Percentiles rank a stretch among this genome's conserved stretches.
Conservation (phyloP, 768 basidiomycete species). For the Boletus rubescentipes region DNA sequence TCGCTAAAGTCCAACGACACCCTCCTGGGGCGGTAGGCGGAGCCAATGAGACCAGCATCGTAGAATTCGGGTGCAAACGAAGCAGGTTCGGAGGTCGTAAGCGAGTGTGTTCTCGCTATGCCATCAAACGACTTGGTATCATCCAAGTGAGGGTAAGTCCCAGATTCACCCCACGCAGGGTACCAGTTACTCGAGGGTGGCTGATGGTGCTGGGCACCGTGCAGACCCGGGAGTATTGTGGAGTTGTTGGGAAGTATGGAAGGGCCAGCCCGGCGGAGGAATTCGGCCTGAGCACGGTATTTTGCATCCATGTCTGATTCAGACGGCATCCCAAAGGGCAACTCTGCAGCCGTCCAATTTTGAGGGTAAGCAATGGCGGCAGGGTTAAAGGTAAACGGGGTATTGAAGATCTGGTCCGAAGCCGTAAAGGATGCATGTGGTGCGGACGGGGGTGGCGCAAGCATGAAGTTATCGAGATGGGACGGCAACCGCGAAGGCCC, state of each 20-base stretch:
- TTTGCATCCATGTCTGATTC: constrained; percentile 45
- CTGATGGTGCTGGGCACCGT: constrained; percentile 17
- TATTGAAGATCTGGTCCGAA: constrained; percentile 30
- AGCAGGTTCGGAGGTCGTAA: constrained; percentile 21
- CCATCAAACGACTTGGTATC: constrained; percentile 30
- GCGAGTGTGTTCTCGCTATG: constrained; percentile 18
- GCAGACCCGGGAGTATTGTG: constrained; percentile 15
- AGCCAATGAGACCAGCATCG: constrained; percentile 17
- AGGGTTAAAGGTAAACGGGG: constrained; percentile 33
- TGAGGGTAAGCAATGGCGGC: constrained; percentile 17
- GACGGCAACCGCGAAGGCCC: constrained; percentile 28
- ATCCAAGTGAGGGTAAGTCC: constrained; percentile 23
- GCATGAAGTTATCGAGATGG: constrained; percentile 43
- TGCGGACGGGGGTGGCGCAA: constrained; percentile 37
- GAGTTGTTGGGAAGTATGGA: constrained; percentile 6
- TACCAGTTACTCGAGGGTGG: constrained; percentile 22
- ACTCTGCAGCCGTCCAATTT: constrained; percentile 18
- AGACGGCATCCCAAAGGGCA: constrained; percentile 19
- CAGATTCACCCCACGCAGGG: constrained; percentile 27
- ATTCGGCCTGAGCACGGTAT: constrained; percentile 48
- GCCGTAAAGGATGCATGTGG: constrained; percentile 23
- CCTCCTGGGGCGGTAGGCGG: constrained; percentile 31
- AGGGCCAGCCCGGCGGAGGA: constrained; percentile 36
- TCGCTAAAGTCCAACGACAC: constrained; percentile 42
- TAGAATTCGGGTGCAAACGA: constrained; percentile 25